phyloP scores from a whole-genome alignment of 768 basidiomycete species.

The Pisolithus albus region DNA sequence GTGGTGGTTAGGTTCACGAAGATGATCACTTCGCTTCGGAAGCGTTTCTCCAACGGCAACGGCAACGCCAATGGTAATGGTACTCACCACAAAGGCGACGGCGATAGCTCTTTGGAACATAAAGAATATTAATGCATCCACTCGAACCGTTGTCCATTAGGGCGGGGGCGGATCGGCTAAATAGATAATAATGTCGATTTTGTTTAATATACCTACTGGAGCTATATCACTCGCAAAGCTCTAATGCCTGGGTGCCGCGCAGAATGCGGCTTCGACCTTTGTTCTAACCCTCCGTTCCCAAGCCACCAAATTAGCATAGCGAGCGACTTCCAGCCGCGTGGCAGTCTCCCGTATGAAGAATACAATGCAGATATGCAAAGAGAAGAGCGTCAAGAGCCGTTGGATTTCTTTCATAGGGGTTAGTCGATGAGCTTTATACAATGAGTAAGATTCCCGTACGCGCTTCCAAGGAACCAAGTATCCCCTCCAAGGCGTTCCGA shows the following conservation, averaged over 20 bases:
- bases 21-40: constrained; percentile 61
- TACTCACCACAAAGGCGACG: neutral
- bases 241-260: neutral
- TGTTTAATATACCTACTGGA: neutral
- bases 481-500: constrained; percentile 71
- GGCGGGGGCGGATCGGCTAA: too few relatives aligned
- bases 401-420: constrained; percentile 49
- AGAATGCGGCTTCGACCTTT: constrained; percentile 50
- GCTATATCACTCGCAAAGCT: neutral
- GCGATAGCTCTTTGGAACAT: neutral
- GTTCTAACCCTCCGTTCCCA: constrained; percentile 71
- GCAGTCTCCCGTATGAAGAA: constrained; percentile 40
- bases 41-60: constrained; percentile 40
- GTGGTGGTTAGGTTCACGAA: constrained; percentile 49
- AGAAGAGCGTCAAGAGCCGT: constrained; percentile 77
- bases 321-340: constrained; percentile 58
- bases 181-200: neutral
- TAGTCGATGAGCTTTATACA: neutral
- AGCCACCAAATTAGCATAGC: constrained; percentile 68
- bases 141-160: neutral
- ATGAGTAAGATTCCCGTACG: constrained; percentile 34
- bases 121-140: neutral
- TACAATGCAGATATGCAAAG: constrained; percentile 74
- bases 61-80: constrained; percentile 7
- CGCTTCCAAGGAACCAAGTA: constrained; percentile 75